phyloP scores from a whole-genome alignment of 2,329 filamentous ascomycete species.

The Fusarium sp. region DNA sequence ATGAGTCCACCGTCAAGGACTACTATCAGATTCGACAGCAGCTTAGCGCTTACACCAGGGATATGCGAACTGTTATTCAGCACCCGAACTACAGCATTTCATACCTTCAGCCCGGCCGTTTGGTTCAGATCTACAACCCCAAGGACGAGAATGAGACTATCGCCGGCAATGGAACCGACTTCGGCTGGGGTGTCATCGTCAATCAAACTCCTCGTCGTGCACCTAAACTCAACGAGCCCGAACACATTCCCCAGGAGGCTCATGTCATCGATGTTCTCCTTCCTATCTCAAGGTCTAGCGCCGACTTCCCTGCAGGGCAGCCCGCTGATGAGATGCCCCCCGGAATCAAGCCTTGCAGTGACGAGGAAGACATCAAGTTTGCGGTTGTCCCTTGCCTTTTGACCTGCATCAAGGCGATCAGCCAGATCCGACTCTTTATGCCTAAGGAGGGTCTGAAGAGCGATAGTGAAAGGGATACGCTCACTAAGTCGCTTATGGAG shows the following conservation, averaged over 20 bases:
- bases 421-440: conserved; percentile 85
- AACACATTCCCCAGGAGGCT: conserved; percentile 79
- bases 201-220: conserved; percentile 75
- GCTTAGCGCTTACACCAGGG: conserved; percentile 83
- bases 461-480: conserved; percentile 72
- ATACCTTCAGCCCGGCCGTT: conserved; percentile 87
- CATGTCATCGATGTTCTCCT: conserved; percentile 88
- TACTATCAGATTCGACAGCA: conserved; percentile 93
- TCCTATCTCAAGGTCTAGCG: conserved; percentile 63
- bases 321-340: conserved; percentile 64
- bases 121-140: conserved; percentile 85
- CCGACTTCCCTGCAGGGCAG: conserved; percentile 56
- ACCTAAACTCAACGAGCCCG: conserved; percentile 74
- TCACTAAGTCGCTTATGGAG: conserved; percentile 79
- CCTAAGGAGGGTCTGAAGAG: conserved; percentile 78
- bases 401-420: conserved; percentile 85
- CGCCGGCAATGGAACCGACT: conserved; percentile 67
- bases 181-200: conserved; percentile 93
- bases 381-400: conserved; percentile 80
- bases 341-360: conserved; percentile 62
- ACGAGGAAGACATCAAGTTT: conserved; percentile 49
- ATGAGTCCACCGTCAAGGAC: conserved; percentile 90
- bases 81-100: conserved; percentile 88
- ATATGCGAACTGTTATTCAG: conserved; percentile 92
- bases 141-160: conserved; percentile 58